Evolutionary conservation across 345 rosid species (phyloP).

Genomic region (Gossypium ekmanianum): DNA sequence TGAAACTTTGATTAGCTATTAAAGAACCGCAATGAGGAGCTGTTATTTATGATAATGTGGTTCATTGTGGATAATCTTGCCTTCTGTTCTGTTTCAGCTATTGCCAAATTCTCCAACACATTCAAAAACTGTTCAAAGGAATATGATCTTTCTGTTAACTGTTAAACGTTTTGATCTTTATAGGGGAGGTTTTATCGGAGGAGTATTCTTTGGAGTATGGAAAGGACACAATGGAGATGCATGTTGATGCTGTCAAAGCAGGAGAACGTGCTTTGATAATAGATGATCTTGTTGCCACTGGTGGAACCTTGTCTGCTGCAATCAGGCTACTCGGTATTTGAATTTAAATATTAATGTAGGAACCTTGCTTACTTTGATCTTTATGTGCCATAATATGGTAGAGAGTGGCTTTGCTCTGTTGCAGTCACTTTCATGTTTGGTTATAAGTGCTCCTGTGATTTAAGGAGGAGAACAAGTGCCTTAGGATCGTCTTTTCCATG

Average conservation of each 20-base stretch:
- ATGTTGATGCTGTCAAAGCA: constrained; percentile 87
- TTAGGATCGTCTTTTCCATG: not conserved
- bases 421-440: not conserved
- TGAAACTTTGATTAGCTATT: constrained; percentile 1
- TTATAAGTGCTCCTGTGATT: not conserved
- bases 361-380: not conserved
- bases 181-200: constrained; percentile 87
- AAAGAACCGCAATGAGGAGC: not conserved
- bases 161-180: constrained; percentile 9
- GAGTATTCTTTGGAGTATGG: constrained; percentile 97
- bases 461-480: not conserved
- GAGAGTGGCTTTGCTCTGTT: not conserved
- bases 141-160: constrained; percentile 1
- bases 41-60: not conserved
- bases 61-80: not conserved
- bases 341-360: not conserved
- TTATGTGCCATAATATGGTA: constrained; percentile 1
- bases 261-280: constrained; percentile 85
- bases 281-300: constrained; percentile 96
- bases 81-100: not conserved
- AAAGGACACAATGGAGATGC: constrained; percentile 92
- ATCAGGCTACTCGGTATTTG: constrained; percentile 81
- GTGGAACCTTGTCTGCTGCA: constrained; percentile 92
- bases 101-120: not conserved
- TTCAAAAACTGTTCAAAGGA: not conserved